phyloP scores from a whole-genome alignment of 164 flowering plant species.

The Buxus sempervirens region DNA sequence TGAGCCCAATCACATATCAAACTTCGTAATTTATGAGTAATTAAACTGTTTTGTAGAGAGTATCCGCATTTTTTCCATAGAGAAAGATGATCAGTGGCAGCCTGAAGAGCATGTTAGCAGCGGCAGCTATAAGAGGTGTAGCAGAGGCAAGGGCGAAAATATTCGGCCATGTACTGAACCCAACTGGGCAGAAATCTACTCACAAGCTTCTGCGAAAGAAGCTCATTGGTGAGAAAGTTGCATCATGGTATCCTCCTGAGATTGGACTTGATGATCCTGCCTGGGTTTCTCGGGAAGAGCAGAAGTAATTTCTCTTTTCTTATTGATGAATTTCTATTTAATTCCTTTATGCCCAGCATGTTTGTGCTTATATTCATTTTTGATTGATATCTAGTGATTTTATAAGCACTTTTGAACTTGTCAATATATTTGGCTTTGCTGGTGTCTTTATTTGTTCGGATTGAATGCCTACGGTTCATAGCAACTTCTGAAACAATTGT shows the following conservation, averaged over 20 bases:
- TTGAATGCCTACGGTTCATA: not conserved
- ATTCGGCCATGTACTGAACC: conserved; percentile 85
- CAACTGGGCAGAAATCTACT: conserved; percentile 70
- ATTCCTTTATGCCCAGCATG: not conserved
- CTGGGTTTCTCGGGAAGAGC: conserved; percentile 54
- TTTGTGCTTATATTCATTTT: not conserved
- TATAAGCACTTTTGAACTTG: not conserved
- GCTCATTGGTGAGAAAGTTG: conserved; percentile 81
- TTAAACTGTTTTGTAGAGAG: no score
- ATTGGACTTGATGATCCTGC: conserved; percentile 63
- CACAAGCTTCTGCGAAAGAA: conserved; percentile 80
- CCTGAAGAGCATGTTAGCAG: conserved; percentile 46
- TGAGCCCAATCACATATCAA: no score
- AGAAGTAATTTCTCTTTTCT: conserved; percentile 42
- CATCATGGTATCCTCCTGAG: conserved; percentile 79
- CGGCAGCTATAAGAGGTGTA: conserved; percentile 55
- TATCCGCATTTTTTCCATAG: no score
- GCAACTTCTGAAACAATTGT: no score
- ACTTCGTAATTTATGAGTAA: no score
- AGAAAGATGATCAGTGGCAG: conserved; percentile 27
- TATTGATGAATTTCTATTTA: not conserved
- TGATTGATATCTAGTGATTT: not conserved
- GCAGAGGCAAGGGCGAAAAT: conserved; percentile 76
- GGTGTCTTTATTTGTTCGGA: not conserved
- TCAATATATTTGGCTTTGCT: not conserved